A percentile compares a stretch with the other conserved stretches of the same genome.
phyloP scores from a whole-genome alignment of 768 basidiomycete genomes.

The Stropharia rugosoannulata region DNA sequence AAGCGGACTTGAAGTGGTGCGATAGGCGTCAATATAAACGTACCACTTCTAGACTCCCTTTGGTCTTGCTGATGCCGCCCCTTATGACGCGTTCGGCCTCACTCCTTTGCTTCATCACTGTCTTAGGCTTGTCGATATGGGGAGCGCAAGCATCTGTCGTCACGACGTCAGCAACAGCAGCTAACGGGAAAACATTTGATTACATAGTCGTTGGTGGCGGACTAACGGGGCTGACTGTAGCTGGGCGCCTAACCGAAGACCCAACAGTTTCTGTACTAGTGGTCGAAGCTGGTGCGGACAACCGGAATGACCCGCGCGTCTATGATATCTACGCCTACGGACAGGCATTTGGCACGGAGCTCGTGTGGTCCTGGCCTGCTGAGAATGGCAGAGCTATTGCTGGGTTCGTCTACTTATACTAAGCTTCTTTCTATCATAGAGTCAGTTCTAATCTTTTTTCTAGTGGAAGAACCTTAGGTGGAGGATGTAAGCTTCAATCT shows the following conservation, averaged over 20 bases:
- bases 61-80: too few species aligned
- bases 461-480: conserved; percentile 49
- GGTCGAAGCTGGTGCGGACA: conserved; percentile 51
- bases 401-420: conserved; percentile 21
- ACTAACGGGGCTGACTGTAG: conserved; percentile 47
- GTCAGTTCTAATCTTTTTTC: not conserved
- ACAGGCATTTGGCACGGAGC: conserved; percentile 36
- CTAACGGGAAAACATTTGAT: conserved; percentile 38
- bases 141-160: conserved; percentile 28
- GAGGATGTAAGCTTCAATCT: conserved; percentile 28
- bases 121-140: too few species aligned
- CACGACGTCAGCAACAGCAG: conserved; percentile 28
- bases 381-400: conserved; percentile 38
- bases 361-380: conserved; percentile 48
- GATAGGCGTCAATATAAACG: too few species aligned
- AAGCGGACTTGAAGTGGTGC: too few species aligned
- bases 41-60: too few species aligned
- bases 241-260: conserved; percentile 46
- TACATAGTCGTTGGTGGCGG: conserved; percentile 48
- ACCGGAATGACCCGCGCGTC: conserved; percentile 40
- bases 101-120: too few species aligned
- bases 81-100: too few species aligned
- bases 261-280: conserved; percentile 40
- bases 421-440: not conserved
- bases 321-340: conserved; percentile 47